Base-by-base conservation (phyloP, 1,284 basidiomycete species). In the Jaminaea rosea region DNA sequence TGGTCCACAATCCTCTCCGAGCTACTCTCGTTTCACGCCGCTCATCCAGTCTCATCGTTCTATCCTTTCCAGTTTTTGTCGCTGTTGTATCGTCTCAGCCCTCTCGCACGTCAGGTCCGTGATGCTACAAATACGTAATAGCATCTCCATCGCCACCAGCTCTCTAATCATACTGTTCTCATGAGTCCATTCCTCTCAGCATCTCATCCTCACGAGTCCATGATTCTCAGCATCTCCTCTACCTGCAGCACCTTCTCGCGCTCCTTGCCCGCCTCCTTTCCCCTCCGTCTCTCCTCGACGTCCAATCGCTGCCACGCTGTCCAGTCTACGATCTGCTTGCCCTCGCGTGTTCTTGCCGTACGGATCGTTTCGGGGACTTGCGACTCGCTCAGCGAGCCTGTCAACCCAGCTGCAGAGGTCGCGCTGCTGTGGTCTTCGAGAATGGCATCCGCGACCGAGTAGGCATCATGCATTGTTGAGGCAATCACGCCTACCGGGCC, bases 401-500 rank as follows among this genome's bases (percentile, higher is more conserved):
- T 26, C 9, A 41, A 10, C 17, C 21, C 10, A 15, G 42, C 23
- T 8, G 36, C 3, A 46, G 50, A 46, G 13, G 44, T 29, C 11
- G 19, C 26, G 10, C 41, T 36, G 37, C 13, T 9, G 29, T 63
- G 50, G 60, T 89, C 88, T 2, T 75, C 67, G 1, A 87, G 60
- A 44, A 93, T 81, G 1, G 79, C 78, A 46, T 88, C 84, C 0
- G 86, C 85, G 1, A 87, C 83, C 2, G 79, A 78, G 69, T 91
- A 91, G 15, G 93, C 88, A 73, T 96, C 83, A 75, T 89, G 83
- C 90, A 98, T 92, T 23, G 94, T 97, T 15, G 84, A 81, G 0
- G 89, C 92, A 44, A 98, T 81, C 11, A 98, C 91, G 4, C 94
- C 93, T 42, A 83, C 84, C 0, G 93, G 91, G 21, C 93, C 94